Base-by-base conservation (phyloP, 805 yeast species). In the Peterozyma toletana region DNA sequence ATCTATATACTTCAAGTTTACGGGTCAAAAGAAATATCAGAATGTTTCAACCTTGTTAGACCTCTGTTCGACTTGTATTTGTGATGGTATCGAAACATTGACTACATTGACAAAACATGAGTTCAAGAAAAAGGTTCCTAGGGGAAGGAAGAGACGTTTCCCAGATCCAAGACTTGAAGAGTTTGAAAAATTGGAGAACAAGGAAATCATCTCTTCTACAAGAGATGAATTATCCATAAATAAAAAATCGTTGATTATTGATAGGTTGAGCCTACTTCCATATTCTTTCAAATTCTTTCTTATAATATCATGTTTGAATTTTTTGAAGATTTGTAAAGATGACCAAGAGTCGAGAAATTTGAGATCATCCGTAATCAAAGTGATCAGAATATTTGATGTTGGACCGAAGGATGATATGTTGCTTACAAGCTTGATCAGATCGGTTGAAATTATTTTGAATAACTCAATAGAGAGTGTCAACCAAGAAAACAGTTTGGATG, bases 91-190 rank as follows among this genome's bases (percentile, higher is more conserved):
- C 17, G 29, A 33, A 9, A 31, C 27, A 14, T 40, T 44, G 30
- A n/a, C 36, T 7, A 13, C n/a, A 10, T 15, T 37, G 31, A 33
- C 40, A 40, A 40, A 13, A 11, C 40, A 44, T 35, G 47, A 40
- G 29, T 11, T 30, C 13, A 44, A 44, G n/a, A 43, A 43, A 13
- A 44, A 40, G 34, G 37, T 40, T 5, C 33, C 41, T 18, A 35
- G 47, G 10, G 47, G 47, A 13, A 40, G 47, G 17, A 44, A 44
- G 37, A 40, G 40, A 41, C 37, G 44, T 33, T 37, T 30, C 30
- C 38, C 27, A 16, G 17, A 37, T n/a, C 43, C 39, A 29, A 36
- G 35, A 42, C 14, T 43, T 31, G 42, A 30, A 10, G 14, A 18
- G 33, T 13, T 21, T 30, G 14, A 33, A 14, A 13, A 33, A 13